These are phyloP conservation scores for Microbotryomycetes sp. DNA, from an alignment of 1,284 basidiomycete genomes.

Conservation along the genomic window DNA sequence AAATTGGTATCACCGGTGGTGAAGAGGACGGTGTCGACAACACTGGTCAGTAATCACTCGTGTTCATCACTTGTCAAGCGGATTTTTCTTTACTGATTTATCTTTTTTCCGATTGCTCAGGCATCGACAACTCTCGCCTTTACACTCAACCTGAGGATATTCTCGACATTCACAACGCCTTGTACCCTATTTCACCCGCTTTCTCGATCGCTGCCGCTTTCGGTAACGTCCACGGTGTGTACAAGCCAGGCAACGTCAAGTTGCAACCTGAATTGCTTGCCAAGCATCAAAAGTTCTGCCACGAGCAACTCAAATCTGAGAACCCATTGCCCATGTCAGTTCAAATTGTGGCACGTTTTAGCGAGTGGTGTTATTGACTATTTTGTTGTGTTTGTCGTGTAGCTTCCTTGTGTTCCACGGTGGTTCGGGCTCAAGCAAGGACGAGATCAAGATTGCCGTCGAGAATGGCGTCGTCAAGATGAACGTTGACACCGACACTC, in stretches of 20 bases:
- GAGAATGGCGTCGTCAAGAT: slow-evolving; percentile 83
- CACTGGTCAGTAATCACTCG: slow-evolving; percentile 44
- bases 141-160: slow-evolving; percentile 99
- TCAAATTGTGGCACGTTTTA: slow-evolving; percentile 2
- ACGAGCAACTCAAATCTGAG: slow-evolving; percentile 61
- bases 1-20: slow-evolving; percentile 99
- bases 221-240: slow-evolving; percentile 93
- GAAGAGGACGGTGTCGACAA: slow-evolving; percentile 99
- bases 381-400: neutral
- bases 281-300: slow-evolving; percentile 81
- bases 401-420: slow-evolving; percentile 99
- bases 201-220: slow-evolving; percentile 97
- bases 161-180: slow-evolving; percentile 80
- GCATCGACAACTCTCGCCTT: slow-evolving; percentile 84
- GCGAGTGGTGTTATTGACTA: neutral
- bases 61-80: neutral
- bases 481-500: slow-evolving; percentile 55
- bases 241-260: slow-evolving; percentile 86
- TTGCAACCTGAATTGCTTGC: slow-evolving; percentile 86
- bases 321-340: slow-evolving; percentile 72
- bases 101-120: slow-evolving; percentile 46
- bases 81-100: slow-evolving; percentile 9
- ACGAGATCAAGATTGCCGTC: slow-evolving; percentile 92
- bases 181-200: slow-evolving; percentile 80
- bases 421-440: slow-evolving; percentile 93